phyloP scores from a whole-genome alignment of 2,329 filamentous ascomycete species.

The Botrytis elliptica region DNA sequence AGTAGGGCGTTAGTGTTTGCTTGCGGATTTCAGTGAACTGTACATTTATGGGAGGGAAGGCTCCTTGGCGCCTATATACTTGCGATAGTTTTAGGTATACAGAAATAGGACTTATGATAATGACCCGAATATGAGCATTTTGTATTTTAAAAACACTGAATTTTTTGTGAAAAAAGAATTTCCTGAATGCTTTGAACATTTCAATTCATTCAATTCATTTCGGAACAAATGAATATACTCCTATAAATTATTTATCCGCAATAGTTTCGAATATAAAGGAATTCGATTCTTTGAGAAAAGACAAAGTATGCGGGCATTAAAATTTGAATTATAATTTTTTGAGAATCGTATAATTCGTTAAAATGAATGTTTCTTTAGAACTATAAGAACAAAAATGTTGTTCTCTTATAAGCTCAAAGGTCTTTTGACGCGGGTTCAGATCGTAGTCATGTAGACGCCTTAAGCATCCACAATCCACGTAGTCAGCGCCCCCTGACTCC shows the following conservation, averaged over 20 bases:
- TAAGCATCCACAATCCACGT: not conserved
- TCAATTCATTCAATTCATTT: too few relatives aligned
- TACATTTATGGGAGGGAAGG: not conserved
- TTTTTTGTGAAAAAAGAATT: too few relatives aligned
- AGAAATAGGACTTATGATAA: not conserved
- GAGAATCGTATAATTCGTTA: not conserved
- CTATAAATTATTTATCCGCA: not conserved
- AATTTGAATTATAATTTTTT: not conserved
- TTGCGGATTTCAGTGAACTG: not conserved
- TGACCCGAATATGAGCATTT: too few relatives aligned
- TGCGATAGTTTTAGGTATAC: not conserved
- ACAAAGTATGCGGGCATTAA: accelerated
- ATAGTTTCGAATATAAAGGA: not conserved
- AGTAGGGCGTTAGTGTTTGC: not conserved
- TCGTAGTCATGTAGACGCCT: not conserved
- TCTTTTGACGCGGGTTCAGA: not conserved
- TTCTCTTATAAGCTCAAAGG: not conserved
- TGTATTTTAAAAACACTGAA: too few relatives aligned
- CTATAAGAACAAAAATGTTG: not conserved
- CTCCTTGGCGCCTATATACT: not conserved
- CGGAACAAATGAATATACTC: not conserved
- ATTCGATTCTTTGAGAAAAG: too few relatives aligned
- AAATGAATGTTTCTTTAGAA: not conserved
- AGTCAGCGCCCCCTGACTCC: too few relatives aligned
- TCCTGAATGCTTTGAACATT: too few relatives aligned